Evolutionary conservation across 148 eudicot genomes (phyloP).

Genomic region (Polygonum aviculare): DNA sequence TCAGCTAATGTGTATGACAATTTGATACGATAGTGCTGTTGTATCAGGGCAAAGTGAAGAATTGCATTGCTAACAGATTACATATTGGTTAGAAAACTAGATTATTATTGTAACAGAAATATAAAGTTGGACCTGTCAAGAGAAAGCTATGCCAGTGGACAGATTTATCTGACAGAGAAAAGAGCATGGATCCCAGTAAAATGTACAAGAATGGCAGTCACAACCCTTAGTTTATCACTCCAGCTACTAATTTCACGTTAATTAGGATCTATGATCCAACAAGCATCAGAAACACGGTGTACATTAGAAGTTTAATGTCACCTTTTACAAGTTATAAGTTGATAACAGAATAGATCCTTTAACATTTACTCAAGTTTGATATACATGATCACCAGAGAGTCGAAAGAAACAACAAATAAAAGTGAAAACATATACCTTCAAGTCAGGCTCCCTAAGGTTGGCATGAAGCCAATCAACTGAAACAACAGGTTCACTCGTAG

Average conservation of each 20-base stretch:
- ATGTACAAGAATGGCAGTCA: not conserved
- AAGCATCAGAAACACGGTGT: not conserved
- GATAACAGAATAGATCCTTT: not conserved
- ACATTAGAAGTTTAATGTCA: not conserved
- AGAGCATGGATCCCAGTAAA: not conserved
- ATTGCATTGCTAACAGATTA: not conserved
- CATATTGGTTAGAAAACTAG: not conserved
- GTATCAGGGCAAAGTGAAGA: not conserved
- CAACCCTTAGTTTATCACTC: not conserved
- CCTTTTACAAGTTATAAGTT: not conserved
- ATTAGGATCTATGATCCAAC: not conserved
- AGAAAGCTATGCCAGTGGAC: not conserved
- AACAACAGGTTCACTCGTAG: conserved; percentile 80
- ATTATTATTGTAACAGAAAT: not conserved
- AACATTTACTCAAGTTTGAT: not conserved
- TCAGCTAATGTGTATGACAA: not conserved
- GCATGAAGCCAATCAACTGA: conserved; percentile 95
- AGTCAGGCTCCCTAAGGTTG: conserved; percentile 57
- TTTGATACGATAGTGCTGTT: not conserved
- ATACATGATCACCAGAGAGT: not conserved
- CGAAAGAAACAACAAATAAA: not conserved
- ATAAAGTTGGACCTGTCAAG: not conserved
- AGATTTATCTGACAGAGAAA: not conserved
- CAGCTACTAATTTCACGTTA: not conserved
- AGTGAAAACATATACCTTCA: conserved; percentile 44